A percentile compares a stretch with the other conserved stretches of the same genome.
phyloP scores from a whole-genome alignment of 2,329 filamentous ascomycete species.

The Ilyonectria robusta region DNA sequence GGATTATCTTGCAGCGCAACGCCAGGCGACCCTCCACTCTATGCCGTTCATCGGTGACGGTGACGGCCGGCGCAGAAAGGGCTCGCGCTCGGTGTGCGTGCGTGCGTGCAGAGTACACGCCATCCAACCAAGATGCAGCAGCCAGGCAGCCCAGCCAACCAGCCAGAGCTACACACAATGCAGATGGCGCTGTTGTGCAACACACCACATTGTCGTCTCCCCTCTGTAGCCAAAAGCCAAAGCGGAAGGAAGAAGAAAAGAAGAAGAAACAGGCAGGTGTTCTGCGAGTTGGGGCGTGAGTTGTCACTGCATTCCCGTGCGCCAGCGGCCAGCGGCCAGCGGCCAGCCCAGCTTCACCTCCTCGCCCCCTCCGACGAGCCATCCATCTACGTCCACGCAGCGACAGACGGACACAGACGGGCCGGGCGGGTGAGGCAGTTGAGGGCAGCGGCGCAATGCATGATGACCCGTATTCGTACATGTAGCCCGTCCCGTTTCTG shows the following conservation, averaged over 20 bases:
- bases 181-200: conserved; percentile 20
- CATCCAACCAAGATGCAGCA: conserved; percentile 19
- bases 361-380: conserved; percentile 24
- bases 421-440: neutral
- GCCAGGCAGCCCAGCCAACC: neutral
- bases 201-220: conserved; percentile 13
- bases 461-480: conserved; percentile 27
- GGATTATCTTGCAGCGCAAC: conserved; percentile 2
- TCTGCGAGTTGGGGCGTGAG: conserved; percentile 42
- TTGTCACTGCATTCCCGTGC: conserved; percentile 48
- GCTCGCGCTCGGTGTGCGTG: neutral
- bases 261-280: conserved; percentile 16
- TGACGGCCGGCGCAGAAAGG: neutral
- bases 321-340: conserved; percentile 12
- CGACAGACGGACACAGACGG: conserved; percentile 25
- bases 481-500: conserved; percentile 17
- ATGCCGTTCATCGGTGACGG: conserved; percentile 4
- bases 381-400: conserved; percentile 41
- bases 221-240: conserved; percentile 10
- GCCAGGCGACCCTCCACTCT: neutral
- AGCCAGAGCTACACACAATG: neutral
- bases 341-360: conserved; percentile 22
- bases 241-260: neutral
- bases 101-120: neutral
- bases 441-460: conserved; percentile 15